These are phyloP conservation scores for Termitomyces sp. DNA, from an alignment of 768 basidiomycete species.

Conservation along the genomic window DNA sequence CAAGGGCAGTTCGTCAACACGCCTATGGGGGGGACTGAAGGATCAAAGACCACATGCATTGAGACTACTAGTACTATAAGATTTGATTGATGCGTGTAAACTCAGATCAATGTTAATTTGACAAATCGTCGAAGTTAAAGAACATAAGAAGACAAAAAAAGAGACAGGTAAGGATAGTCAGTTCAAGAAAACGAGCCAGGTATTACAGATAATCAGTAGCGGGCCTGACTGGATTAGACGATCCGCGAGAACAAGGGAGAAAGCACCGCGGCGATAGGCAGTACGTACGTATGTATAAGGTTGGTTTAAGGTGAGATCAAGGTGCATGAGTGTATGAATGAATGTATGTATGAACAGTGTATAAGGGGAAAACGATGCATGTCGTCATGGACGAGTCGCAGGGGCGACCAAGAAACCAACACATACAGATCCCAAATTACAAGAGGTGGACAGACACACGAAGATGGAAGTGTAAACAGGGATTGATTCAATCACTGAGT, in stretches of 20 bases:
- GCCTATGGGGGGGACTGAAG: too few species aligned
- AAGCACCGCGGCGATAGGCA: slow-evolving; percentile 2
- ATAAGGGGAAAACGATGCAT: not conserved
- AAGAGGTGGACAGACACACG: not conserved
- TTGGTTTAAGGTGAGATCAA: not conserved
- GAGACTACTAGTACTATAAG: too few species aligned
- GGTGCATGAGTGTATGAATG: not conserved
- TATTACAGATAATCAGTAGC: not conserved
- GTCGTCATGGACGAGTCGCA: not conserved
- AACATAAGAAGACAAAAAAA: not conserved
- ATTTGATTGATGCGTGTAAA: not conserved
- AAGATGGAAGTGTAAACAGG: not conserved
- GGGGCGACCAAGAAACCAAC: not conserved
- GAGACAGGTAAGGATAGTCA: not conserved
- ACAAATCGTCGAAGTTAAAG: not conserved
- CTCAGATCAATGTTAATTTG: not conserved
- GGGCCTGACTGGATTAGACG: not conserved
- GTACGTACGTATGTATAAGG: slow-evolving; percentile 1
- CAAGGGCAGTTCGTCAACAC: too few species aligned
- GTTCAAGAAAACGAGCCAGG: not conserved
- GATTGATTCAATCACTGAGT: slow-evolving; percentile 56
- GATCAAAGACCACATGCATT: too few species aligned
- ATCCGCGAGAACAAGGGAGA: not conserved
- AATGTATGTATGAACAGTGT: not conserved
- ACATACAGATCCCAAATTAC: not conserved